These are phyloP conservation scores for Trametes hirsuta DNA, from an alignment of 1,284 basidiomycete species.

Conservation along the genomic window DNA sequence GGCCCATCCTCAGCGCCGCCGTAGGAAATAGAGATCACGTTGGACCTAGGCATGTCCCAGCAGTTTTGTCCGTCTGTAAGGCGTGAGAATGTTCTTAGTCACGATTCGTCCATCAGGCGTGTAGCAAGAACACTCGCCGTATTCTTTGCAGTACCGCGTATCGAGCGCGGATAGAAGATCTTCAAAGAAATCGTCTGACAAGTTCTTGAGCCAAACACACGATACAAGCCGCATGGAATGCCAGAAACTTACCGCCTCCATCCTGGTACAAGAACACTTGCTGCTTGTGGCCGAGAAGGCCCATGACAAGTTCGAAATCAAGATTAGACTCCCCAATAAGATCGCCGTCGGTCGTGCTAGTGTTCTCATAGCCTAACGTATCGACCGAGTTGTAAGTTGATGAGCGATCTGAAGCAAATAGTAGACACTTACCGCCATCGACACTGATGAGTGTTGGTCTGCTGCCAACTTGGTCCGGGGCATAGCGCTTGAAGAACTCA, in stretches of 20 bases:
- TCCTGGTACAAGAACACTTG: constrained; percentile 49
- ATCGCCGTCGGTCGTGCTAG: constrained; percentile 29
- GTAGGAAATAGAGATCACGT: constrained; percentile 62
- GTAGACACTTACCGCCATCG: constrained; percentile 45
- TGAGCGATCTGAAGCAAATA: neutral
- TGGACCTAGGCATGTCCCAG: constrained; percentile 34
- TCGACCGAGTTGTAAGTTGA: neutral
- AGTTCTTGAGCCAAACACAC: neutral
- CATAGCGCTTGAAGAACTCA: constrained; percentile 42
- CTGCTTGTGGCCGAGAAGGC: constrained; percentile 29
- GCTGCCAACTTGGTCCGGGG: constrained; percentile 35
- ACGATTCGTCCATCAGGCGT: too few relatives aligned
- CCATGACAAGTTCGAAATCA: constrained; percentile 22
- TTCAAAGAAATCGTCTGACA: constrained; percentile 16
- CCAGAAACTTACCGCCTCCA: constrained; percentile 36
- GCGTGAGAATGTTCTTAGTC: neutral
- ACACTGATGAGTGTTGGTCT: constrained; percentile 35
- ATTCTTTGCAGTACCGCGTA: constrained; percentile 18
- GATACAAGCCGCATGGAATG: neutral
- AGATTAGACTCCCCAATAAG: constrained; percentile 54
- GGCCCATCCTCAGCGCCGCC: constrained; percentile 48
- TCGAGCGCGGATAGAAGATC: constrained; percentile 24
- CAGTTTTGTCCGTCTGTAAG: neutral
- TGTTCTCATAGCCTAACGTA: constrained; percentile 11
- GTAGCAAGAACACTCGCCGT: constrained; percentile 6